Conservation (phyloP, 2,329 filamentous ascomycete genomes). For the Cordyceps cicadae region DNA sequence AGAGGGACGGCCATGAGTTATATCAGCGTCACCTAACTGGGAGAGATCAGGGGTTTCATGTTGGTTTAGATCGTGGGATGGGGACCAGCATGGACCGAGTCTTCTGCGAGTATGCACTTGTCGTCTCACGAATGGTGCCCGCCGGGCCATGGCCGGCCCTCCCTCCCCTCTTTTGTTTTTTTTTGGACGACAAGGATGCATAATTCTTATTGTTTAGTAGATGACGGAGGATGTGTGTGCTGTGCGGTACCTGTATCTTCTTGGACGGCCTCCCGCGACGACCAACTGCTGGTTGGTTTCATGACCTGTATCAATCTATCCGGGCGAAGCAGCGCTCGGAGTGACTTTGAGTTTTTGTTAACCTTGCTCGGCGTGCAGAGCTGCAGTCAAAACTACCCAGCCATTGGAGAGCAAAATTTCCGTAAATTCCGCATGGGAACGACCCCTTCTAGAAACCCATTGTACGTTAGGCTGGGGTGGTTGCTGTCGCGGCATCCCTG, state of each 20-base stretch:
- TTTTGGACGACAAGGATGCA: neutral
- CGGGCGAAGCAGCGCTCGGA: no score
- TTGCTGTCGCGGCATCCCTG: neutral
- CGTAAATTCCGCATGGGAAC: neutral
- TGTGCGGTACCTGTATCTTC: no score
- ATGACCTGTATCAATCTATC: no score
- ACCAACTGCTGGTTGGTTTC: no score
- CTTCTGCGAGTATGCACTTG: no score
- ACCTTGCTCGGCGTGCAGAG: neutral
- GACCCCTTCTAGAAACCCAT: neutral
- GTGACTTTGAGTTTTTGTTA: no score
- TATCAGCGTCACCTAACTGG: neutral
- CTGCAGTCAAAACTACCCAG: neutral
- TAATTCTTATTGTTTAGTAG: no score
- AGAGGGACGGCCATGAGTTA: neutral
- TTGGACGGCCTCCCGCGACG: no score
- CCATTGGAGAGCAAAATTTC: neutral
- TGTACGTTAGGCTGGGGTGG: neutral
- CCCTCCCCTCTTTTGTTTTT: neutral
- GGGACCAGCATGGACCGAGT: neutral
- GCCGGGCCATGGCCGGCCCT: neutral
- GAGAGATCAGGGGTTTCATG: neutral
- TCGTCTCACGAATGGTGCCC: neutral
- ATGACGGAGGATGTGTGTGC: no score
- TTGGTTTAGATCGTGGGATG: neutral